Evolutionary conservation across 2,329 filamentous ascomycete species (phyloP).

Genomic region (Phialemoniopsis sp.): DNA sequence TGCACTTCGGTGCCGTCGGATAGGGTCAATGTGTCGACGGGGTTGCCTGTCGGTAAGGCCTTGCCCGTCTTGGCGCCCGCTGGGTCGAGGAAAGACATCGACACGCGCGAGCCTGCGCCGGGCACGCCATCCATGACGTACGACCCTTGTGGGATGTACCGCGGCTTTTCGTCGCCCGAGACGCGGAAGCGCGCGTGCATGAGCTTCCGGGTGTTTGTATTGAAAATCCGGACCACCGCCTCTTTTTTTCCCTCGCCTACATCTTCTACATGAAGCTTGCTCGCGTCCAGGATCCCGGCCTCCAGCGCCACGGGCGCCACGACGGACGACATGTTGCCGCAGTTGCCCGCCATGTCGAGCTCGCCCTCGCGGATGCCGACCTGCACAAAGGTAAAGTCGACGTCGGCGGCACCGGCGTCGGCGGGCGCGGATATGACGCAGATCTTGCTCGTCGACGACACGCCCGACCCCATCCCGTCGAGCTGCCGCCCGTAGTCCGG

Average conservation of each 20-base stretch:
- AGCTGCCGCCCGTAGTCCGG: slow-evolving; percentile 62
- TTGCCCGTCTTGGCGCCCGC: slow-evolving; percentile 35
- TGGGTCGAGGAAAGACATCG: slow-evolving; percentile 30
- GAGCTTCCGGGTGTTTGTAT: slow-evolving; percentile 66
- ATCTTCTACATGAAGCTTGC: not conserved
- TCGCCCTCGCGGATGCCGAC: slow-evolving; percentile 57
- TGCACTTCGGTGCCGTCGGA: slow-evolving; percentile 18
- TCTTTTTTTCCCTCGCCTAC: slow-evolving; percentile 15
- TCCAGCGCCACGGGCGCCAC: slow-evolving; percentile 65
- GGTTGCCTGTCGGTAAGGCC: slow-evolving; percentile 30
- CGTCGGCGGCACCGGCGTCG: slow-evolving; percentile 41
- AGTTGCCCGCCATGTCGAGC: slow-evolving; percentile 67
- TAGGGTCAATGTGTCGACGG: slow-evolving; percentile 23
- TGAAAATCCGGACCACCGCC: slow-evolving; percentile 56
- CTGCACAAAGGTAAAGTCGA: slow-evolving; percentile 70
- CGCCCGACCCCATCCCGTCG: slow-evolving; percentile 66
- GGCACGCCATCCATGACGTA: slow-evolving; percentile 35
- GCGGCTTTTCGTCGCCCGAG: slow-evolving; percentile 10
- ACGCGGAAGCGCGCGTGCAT: slow-evolving; percentile 28
- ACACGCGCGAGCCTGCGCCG: slow-evolving; percentile 26
- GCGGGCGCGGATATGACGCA: slow-evolving; percentile 56
- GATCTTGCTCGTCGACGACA: slow-evolving; percentile 67
- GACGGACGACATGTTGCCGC: slow-evolving; percentile 68
- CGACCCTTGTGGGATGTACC: slow-evolving; percentile 13
- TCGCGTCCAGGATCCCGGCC: slow-evolving; percentile 28